Evolutionary conservation across 768 basidiomycete species (phyloP), one percentile per base, ranked within the genome.

Genomic region (Omphalotus guepiniiformis): DNA sequence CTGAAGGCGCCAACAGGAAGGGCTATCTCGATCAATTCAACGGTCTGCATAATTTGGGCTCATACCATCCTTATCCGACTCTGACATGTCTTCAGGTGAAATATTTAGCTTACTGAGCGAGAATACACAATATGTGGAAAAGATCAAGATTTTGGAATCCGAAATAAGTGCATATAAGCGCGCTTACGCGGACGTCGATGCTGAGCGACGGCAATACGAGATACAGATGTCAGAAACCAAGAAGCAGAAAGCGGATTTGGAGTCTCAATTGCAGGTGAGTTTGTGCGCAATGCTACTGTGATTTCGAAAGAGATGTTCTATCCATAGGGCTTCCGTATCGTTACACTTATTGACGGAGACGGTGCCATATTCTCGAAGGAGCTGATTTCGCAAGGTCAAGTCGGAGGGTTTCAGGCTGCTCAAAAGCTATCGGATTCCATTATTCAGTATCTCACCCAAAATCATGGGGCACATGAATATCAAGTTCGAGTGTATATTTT

Each of bases 401-500:
- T 68, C 18, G 84, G 84, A 23, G 84, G 84, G 23, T 72, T 74
- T 49, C 55, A 63, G 30, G 83, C 80, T 36, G 83, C 81, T 13
- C 69, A 70, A 53, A 65, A 65, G 42, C 56, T 85, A 28, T 45
- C 42, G n/a, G 50, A 47, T 38, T 41, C 16, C 43, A 32, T 47
- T 9, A 29, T 47, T 35, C 38, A 47, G 22, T 18, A 39, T 42
- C 38, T 47, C 25, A 29, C 44, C 9, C 27, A 51, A 12, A 25
- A 35, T 8, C 36, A 23, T 30, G 50, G 50, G 6, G 51, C 61
- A 18, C 63, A 65, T 51, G 68, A 71, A 37, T 73, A 73, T 53
- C 80, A 82, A 53, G 70, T 85, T 47, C 79, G 76, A 72, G 78
- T 82, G 19, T 79, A 78, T 50, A 63, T 84, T 15, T 84, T 83